Percentiles rank a stretch among this genome's conserved stretches.
Conservation (phyloP, 2,329 filamentous ascomycete species). For the Sporothrix curviconia region DNA sequence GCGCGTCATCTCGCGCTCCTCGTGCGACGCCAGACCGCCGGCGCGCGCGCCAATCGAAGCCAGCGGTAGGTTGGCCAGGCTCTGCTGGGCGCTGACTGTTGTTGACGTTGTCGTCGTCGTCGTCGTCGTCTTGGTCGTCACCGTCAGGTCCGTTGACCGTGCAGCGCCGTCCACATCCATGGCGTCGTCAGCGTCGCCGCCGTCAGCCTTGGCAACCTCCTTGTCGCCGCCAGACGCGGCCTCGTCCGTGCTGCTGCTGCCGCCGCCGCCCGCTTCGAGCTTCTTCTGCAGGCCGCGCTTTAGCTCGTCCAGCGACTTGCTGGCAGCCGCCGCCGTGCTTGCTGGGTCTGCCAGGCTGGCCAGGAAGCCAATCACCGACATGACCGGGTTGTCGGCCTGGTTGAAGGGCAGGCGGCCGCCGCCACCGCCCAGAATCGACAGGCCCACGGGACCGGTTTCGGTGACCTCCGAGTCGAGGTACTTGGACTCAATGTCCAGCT, state of each 20-base stretch:
- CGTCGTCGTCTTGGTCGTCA: constrained; percentile 39
- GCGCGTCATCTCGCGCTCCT: constrained; percentile 93
- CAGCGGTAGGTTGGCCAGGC: constrained; percentile 69
- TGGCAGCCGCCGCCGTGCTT: constrained; percentile 84
- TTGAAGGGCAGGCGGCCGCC: constrained; percentile 81
- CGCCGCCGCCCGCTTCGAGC: constrained; percentile 54
- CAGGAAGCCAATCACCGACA: constrained; percentile 92
- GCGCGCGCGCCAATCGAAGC: constrained; percentile 80
- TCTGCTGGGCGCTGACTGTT: constrained; percentile 39
- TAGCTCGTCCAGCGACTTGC: constrained; percentile 79
- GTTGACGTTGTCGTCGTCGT: constrained; percentile 50
- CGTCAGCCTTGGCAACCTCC: constrained; percentile 49
- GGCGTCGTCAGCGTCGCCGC: constrained; percentile 57
- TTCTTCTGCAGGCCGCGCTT: constrained; percentile 71
- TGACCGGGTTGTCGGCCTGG: constrained; percentile 89
- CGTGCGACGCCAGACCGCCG: constrained; percentile 83
- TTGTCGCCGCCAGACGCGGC: constrained; percentile 34
- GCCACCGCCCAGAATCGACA: constrained; percentile 63
- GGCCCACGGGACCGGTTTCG: constrained; percentile 47
- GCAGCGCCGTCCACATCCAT: constrained; percentile 56
- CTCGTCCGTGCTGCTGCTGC: no score
- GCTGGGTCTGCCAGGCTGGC: constrained; percentile 85
- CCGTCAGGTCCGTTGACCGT: constrained; percentile 37
- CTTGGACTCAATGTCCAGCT: constrained; percentile 95
- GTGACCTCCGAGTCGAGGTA: constrained; percentile 74